Evolutionary conservation across 495 filamentous ascomycete genomes (phyloP), one percentile per base, ranked within the genome.

Genomic region (Monascus purpureus): DNA sequence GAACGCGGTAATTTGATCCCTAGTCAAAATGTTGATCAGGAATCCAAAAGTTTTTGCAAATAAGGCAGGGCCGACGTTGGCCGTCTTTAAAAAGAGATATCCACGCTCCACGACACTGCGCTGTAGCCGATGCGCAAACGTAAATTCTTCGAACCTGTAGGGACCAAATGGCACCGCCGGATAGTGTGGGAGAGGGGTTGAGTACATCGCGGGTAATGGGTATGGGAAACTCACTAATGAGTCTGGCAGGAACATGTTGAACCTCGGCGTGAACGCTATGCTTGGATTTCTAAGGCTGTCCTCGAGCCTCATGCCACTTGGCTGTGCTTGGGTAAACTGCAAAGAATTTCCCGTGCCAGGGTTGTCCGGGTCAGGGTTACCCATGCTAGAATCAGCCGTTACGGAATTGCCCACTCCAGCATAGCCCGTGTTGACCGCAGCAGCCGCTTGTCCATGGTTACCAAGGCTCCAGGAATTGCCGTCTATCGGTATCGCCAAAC

Each of bases 81-180:
- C 26, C 2, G 7, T 29, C 9, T 9, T 12, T 8, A 29, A 7
- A 4, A 36, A 9, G 1, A 19, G 9, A 16, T 36, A 28, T 3
- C 25, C 33, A 8, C 26, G 23, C 23, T 36, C 33, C n/a, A 15
- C 5, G 27, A 25, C 28, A 13, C 13, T 13, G 17, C 33, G 33
- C 13, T 17, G 25, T 17, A 36, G 33, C 9, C 33, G 13, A n/a
- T 28, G 33, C 5, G 33, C 33, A 29, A 36, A 36, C 2, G 33
- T 17, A 8, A 28, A 29, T 22, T 36, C 33, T 13, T 36, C 15
- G 25, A 30, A 36, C 18, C 25, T 36, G 33, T 28, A 29, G 9
- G 33, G 20, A 6, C 25, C 13, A 3, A 28, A 28, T 30, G 25
- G 25, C n/a, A n/a, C n/a, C 15, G 22, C 12, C 4, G 29, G 25